These are phyloP conservation scores for Cercospora zeae-maydis DNA, from an alignment of 2,329 filamentous ascomycete species.

Conservation along the genomic window DNA sequence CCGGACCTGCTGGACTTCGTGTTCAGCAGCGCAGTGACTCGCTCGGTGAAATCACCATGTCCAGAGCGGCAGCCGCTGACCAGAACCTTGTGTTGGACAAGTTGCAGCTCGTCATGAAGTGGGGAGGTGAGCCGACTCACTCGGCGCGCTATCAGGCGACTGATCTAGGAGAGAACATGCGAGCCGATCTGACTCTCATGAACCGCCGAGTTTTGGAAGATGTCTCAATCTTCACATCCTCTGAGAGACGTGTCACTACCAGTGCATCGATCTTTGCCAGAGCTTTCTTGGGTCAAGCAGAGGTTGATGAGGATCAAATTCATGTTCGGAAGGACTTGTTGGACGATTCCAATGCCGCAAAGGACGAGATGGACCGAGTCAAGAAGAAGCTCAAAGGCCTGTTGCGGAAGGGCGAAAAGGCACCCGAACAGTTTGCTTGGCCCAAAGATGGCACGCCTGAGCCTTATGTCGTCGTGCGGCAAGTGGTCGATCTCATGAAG, in stretches of 20 bases:
- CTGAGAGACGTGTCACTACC: conserved; percentile 87
- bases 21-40: conserved; percentile 71
- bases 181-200: conserved; percentile 87
- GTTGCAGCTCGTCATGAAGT: conserved; percentile 95
- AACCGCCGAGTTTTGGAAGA: conserved; percentile 90
- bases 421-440: conserved; percentile 97
- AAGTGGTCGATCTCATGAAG: conserved; percentile 94
- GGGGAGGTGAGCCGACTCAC: conserved; percentile 97
- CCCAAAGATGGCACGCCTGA: conserved; percentile 87
- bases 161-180: conserved; percentile 91
- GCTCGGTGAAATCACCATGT: conserved; percentile 84
- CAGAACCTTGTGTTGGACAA: conserved; percentile 93
- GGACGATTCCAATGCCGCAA: conserved; percentile 96
- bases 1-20: conserved; percentile 41
- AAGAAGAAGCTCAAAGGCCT: conserved; percentile 98
- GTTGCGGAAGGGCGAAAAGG: conserved; percentile 84
- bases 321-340: conserved; percentile 88
- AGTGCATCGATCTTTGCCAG: conserved; percentile 95
- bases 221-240: conserved; percentile 92
- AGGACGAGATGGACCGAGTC: conserved; percentile 99
- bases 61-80: conserved; percentile 87
- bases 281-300: conserved; percentile 82
- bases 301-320: conserved; percentile 81
- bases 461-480: conserved; percentile 84
- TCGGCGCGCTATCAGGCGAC: conserved; percentile 94